Evolutionary conservation across 2,329 filamentous ascomycete species (phyloP), one percentile per base, ranked within the genome.

Genomic region (Nectriaceae sp.): DNA sequence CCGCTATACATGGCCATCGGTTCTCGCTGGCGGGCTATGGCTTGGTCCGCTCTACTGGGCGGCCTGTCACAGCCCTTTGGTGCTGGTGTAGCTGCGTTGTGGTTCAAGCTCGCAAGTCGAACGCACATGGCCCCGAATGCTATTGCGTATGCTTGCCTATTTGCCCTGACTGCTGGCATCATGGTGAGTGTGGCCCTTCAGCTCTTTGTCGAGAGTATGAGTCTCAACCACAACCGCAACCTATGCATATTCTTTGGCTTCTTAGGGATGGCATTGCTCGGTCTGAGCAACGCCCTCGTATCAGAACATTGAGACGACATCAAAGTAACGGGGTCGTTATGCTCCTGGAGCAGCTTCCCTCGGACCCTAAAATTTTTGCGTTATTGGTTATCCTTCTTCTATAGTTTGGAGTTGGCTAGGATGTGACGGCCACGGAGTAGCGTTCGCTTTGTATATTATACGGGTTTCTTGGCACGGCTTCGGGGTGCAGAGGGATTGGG

Each of bases 181-280:
- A 97, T 99, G 94, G 87, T 90, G 21, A 94, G 88, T 60, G 94
- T 99, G 22, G 91, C 88, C 3, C 71, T 99, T 64, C 89, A 95
- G 70, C 75, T 99, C 5, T 93, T 97, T 63, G 86, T 88, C 3
- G 92, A 99, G 74, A 88, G 87, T 57, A 68, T 96, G 65, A 88
- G 87, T 49, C 71, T 97, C 64, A 92, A 90, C 57, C 90, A 95
- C 72, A 86, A 86, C 63, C 79, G 86, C 52, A 84, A 85, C 52
- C 65, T 94, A 62, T 92, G 88, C 69, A 89, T 91, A 62, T 76
- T 83, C 20, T 92, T 90, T 74, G 90, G 85, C 6, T 94, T 95
- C 72, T 63, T 88, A 20, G 89, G 94, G 1, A 97, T 97, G 92
- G 84, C 84, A 0, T 73, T 97, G 48, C 75, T 99, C 71, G 93